phyloP scores from a whole-genome alignment of 2,329 filamentous ascomycete genomes.

The Ophiostoma tasmaniense region DNA sequence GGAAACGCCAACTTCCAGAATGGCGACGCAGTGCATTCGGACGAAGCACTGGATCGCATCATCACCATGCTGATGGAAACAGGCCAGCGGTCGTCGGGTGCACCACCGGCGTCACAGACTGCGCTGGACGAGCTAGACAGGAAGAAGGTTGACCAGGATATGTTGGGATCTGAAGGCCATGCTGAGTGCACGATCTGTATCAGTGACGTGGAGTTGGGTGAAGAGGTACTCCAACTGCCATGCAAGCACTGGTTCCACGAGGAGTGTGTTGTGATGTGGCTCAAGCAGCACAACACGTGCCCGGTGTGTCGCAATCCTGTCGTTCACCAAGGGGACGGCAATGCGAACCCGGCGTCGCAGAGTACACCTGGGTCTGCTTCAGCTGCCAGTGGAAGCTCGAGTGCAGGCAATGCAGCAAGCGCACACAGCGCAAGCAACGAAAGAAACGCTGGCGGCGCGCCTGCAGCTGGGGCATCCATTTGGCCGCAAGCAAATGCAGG shows the following conservation, averaged over 20 bases:
- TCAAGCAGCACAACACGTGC: slow-evolving; percentile 86
- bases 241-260: slow-evolving; percentile 94
- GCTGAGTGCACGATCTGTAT: slow-evolving; percentile 94
- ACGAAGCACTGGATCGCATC: slow-evolving; percentile 83
- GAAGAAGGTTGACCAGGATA: slow-evolving; percentile 58
- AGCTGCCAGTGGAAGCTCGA: neutral
- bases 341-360: neutral
- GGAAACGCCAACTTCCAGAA: slow-evolving; percentile 33
- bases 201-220: slow-evolving; percentile 65
- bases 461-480: neutral
- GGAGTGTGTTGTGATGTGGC: slow-evolving; percentile 71
- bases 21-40: slow-evolving; percentile 81
- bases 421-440: neutral
- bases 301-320: slow-evolving; percentile 65
- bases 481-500: neutral
- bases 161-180: slow-evolving; percentile 58
- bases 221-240: slow-evolving; percentile 68
- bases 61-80: slow-evolving; percentile 84
- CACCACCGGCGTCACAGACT: slow-evolving; percentile 67
- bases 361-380: neutral
- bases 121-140: slow-evolving; percentile 68
- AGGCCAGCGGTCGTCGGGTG: slow-evolving; percentile 65
- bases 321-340: slow-evolving; percentile 28
- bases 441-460: slow-evolving; percentile 3
- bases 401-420: neutral